Base-by-base conservation (phyloP, 2,329 filamentous ascomycete genomes). In the Colletotrichum sp. region DNA sequence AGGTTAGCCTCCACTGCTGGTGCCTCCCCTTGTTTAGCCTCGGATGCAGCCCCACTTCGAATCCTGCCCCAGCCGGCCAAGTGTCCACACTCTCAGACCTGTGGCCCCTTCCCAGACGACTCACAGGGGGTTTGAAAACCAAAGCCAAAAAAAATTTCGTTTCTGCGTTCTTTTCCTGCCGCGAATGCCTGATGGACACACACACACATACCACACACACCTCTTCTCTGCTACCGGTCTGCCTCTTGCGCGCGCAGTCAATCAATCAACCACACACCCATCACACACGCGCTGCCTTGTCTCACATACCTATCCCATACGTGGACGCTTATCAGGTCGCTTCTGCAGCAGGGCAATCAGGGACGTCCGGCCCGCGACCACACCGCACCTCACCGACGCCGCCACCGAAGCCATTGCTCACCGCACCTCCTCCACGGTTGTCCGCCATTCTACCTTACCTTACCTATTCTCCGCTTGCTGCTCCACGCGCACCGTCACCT, bases 401-500 rank as follows among this genome's bases (percentile, higher is more conserved):
- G 43, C 59, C 52, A 55, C 72, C 61, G 36, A 52, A 48, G 24
- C 48, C 68, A 32, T 30, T 26, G 32, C 39, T 52, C 67, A 24
- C 67, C 30, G n/a, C 48, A 61, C 55, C 30, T 57, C 60, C 26
- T 21, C 24, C 26, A 52, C 36, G 21, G 36, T 14, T 21, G 43
- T 52, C 43, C 43, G 43, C 36, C 28, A n/a, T 30, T 30, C 28
- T 61, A 32, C 28, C 61, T 57, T 30, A 64, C 34, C 34, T 39
- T 24, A 48, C 39, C 39, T 48, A 14, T 55, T 66, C 69, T 59
- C 63, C 72, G 69, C 72, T 71, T 75, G 69, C 26, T 75, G 68
- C 72, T 75, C 72, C 72, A 75, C 72, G 72, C 72, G 52, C 68
- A 57, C 72, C 68, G 61, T 61, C 14, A 71, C 68, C 36, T 60